Conservation (phyloP, 441 rosid species). For the Pelargonium citronellum region DNA sequence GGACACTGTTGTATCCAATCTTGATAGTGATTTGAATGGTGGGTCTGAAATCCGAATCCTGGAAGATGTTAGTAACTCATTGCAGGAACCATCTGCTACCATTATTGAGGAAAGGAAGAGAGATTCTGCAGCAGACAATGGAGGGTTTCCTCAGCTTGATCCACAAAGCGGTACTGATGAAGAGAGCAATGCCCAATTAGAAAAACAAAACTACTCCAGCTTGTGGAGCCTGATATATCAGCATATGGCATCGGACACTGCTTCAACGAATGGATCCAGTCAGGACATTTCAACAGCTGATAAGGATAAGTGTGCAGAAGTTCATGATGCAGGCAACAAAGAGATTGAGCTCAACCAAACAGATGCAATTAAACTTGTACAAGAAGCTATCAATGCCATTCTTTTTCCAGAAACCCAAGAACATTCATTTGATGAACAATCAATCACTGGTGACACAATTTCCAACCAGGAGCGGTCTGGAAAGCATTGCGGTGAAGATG, state of each 20-base stretch:
- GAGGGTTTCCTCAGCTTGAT: slow-evolving; percentile 18
- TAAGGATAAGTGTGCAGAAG: slow-evolving; percentile 16
- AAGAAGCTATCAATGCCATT: slow-evolving; percentile 72
- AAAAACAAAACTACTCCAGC: slow-evolving; percentile 30
- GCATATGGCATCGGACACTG: slow-evolving; percentile 47
- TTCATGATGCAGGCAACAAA: slow-evolving; percentile 26
- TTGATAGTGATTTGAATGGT: not conserved
- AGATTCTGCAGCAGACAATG: too few relatives aligned
- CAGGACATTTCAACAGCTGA: slow-evolving; percentile 24
- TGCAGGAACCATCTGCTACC: too few relatives aligned
- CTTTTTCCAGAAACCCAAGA: slow-evolving; percentile 61
- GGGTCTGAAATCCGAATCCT: not conserved
- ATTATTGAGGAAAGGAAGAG: too few relatives aligned
- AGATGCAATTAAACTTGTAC: slow-evolving; percentile 62
- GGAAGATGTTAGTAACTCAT: slow-evolving; percentile 10
- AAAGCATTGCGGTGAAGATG: too few relatives aligned
- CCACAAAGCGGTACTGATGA: slow-evolving; percentile 15
- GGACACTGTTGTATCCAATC: not conserved
- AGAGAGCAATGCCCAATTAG: slow-evolving; percentile 21
- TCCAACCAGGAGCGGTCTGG: slow-evolving; percentile 30
- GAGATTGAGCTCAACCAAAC: slow-evolving; percentile 38
- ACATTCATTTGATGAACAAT: slow-evolving; percentile 52
- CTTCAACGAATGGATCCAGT: slow-evolving; percentile 29
- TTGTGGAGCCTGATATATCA: slow-evolving; percentile 45
- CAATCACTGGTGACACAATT: slow-evolving; percentile 26